A percentile compares a stretch with the other conserved stretches of the same genome.
Conservation (phyloP, 768 basidiomycete genomes). For the Xerocomellus amylosporus region DNA sequence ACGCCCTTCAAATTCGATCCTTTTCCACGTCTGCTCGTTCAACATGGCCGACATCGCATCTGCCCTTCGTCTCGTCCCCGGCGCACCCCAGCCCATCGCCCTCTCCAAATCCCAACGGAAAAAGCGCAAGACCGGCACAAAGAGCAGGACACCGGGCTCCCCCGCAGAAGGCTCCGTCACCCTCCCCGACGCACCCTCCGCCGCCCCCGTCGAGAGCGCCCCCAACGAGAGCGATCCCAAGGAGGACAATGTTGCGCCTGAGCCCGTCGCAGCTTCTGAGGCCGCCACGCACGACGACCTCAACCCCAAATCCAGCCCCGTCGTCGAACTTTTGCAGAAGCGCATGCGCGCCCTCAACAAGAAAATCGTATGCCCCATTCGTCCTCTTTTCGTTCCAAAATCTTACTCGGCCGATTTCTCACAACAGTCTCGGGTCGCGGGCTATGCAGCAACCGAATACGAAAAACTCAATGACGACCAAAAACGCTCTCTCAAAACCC, state of each 20-base stretch:
- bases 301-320: conserved; percentile 56
- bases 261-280: conserved; percentile 42
- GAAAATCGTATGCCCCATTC: conserved; percentile 66
- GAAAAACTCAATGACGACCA: conserved; percentile 89
- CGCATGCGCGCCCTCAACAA: conserved; percentile 73
- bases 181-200: conserved; percentile 45
- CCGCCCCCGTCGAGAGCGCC: conserved; percentile 48
- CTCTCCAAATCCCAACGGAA: conserved; percentile 61
- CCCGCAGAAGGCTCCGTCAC: conserved; percentile 39
- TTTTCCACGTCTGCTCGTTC: conserved; percentile 5
- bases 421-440: conserved; percentile 64
- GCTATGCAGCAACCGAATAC: conserved; percentile 63
- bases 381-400: not conserved
- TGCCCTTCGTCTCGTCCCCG: conserved; percentile 63
- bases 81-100: conserved; percentile 64
- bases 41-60: conserved; percentile 35
- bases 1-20: conserved; percentile 12
- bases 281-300: conserved; percentile 44
- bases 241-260: conserved; percentile 46
- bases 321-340: conserved; percentile 77
- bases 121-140: conserved; percentile 62
- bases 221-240: conserved; percentile 47
- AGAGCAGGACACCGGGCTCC: conserved; percentile 46
- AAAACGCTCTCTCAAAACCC: conserved; percentile 64
- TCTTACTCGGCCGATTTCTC: conserved; percentile 11